Evolutionary conservation across 331 rosid genomes (phyloP).

Genomic region (Malus hybrid): DNA sequence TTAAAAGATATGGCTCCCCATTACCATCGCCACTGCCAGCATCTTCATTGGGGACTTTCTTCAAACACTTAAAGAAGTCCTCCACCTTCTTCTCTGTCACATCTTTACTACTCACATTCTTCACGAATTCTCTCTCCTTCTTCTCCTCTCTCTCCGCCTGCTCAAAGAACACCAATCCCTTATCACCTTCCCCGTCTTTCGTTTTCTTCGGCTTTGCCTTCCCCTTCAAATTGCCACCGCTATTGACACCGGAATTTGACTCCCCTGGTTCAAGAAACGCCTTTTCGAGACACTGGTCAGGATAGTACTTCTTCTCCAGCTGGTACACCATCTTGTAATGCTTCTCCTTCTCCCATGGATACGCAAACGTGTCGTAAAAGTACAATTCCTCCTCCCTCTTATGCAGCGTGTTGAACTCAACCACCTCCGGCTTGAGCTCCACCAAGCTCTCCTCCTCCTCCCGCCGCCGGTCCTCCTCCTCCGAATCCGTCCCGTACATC

Average conservation of each 20-base stretch:
- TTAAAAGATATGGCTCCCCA: constrained; percentile 58
- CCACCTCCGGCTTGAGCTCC: constrained; percentile 79
- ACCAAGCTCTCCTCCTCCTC: constrained; percentile 41
- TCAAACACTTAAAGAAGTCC: constrained; percentile 84
- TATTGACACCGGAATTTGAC: constrained; percentile 14
- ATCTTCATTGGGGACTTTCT: constrained; percentile 51
- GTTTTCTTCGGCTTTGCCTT: constrained; percentile 29
- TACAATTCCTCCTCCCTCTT: constrained; percentile 76
- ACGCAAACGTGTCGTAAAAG: constrained; percentile 64
- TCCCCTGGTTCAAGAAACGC: constrained; percentile 86
- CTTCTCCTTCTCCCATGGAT: constrained; percentile 94
- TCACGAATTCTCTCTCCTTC: constrained; percentile 7
- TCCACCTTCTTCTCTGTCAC: constrained; percentile 70
- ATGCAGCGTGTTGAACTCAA: constrained; percentile 62
- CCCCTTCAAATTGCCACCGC: neutral
- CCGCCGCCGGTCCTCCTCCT: constrained; percentile 35
- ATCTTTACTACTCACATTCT: constrained; percentile 22
- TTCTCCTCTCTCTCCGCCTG: constrained; percentile 27
- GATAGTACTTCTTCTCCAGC: constrained; percentile 85
- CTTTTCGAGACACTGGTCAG: constrained; percentile 73
- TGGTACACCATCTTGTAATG: constrained; percentile 93
- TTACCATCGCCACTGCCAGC: constrained; percentile 24
- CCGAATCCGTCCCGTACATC: constrained; percentile 83
- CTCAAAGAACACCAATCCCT: constrained; percentile 61
- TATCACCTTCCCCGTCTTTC: constrained; percentile 12